A percentile compares a stretch with the other conserved stretches of the same genome.
Evolutionary conservation across 768 basidiomycete species (phyloP).

Genomic region (Galerina sulciceps): DNA sequence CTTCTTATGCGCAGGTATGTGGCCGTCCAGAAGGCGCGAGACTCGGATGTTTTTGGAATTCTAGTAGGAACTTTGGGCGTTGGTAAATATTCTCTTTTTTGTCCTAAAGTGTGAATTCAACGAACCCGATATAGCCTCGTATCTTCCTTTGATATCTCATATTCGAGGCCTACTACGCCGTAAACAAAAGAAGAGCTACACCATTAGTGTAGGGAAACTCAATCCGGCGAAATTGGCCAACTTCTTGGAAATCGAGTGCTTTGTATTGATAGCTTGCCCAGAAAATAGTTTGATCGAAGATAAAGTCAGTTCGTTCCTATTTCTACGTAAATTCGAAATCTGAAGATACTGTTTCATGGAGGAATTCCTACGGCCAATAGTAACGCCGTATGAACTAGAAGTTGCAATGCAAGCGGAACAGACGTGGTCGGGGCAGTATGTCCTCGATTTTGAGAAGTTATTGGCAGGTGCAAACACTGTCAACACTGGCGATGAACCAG

Average conservation of each 20-base stretch:
- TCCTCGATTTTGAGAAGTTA: slow-evolving; percentile 75
- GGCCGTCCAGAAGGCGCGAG: slow-evolving; percentile 82
- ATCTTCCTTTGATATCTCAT: slow-evolving; percentile 82
- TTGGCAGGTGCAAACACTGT: slow-evolving; percentile 36
- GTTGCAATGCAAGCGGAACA: slow-evolving; percentile 74
- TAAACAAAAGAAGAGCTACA: slow-evolving; percentile 89
- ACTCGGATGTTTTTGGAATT: slow-evolving; percentile 94
- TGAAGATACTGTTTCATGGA: slow-evolving; percentile 29
- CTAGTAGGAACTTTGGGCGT: slow-evolving; percentile 94
- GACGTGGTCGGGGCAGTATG: slow-evolving; percentile 77
- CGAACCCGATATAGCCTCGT: slow-evolving; percentile 58
- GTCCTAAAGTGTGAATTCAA: neutral
- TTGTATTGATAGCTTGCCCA: slow-evolving; percentile 91
- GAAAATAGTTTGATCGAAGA: slow-evolving; percentile 87
- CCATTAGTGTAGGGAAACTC: slow-evolving; percentile 92
- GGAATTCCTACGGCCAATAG: slow-evolving; percentile 90
- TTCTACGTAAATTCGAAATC: neutral
- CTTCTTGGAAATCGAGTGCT: slow-evolving; percentile 96
- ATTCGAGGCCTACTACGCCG: slow-evolving; percentile 71
- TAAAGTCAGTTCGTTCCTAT: slow-evolving; percentile 40
- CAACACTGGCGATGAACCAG: slow-evolving; percentile 14
- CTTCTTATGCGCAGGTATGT: slow-evolving; percentile 91
- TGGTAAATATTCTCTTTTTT: slow-evolving; percentile 46
- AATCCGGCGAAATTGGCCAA: slow-evolving; percentile 95
- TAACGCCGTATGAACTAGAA: slow-evolving; percentile 92